Conservation (phyloP, 1,284 basidiomycete genomes). For the Cronartium ribicola region DNA sequence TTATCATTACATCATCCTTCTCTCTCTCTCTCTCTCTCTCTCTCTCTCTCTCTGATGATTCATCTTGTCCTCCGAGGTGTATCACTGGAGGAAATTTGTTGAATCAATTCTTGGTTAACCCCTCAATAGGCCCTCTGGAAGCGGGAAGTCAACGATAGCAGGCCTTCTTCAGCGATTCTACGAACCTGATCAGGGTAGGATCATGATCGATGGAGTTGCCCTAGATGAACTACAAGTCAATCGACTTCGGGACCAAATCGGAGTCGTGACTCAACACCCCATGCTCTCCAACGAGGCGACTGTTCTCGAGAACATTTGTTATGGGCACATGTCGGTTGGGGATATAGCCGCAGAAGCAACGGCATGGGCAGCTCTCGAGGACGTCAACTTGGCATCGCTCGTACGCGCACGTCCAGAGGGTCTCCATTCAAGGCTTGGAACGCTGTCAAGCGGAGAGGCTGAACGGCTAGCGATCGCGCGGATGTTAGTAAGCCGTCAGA, state of each 20-base stretch:
- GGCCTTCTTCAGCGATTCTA: constrained; percentile 78
- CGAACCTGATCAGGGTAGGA: constrained; percentile 65
- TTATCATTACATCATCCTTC: background rate
- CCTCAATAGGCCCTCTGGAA: constrained; percentile 64
- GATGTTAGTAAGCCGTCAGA: constrained; percentile 48
- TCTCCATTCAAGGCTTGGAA: background rate
- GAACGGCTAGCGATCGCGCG: constrained; percentile 51
- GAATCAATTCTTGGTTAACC: background rate
- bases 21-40: background rate
- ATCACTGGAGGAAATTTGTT: background rate
- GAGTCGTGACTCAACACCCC: constrained; percentile 78
- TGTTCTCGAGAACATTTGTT: constrained; percentile 79
- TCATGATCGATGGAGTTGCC: constrained; percentile 60
- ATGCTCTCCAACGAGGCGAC: constrained; percentile 74
- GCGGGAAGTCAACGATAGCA: constrained; percentile 81
- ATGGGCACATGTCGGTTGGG: constrained; percentile 56
- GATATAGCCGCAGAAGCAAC: background rate
- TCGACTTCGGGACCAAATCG: constrained; percentile 73
- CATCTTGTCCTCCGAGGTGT: background rate
- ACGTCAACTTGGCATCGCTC: background rate
- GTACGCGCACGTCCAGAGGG: constrained; percentile 6
- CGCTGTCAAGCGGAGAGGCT: constrained; percentile 50
- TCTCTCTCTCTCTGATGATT: background rate
- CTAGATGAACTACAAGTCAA: constrained; percentile 62
- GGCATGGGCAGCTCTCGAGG: constrained; percentile 6